A percentile compares a stretch with the other conserved stretches of the same genome.
phyloP scores from a whole-genome alignment of 805 yeast species.

The Cyberlindnera mississippiensis region DNA sequence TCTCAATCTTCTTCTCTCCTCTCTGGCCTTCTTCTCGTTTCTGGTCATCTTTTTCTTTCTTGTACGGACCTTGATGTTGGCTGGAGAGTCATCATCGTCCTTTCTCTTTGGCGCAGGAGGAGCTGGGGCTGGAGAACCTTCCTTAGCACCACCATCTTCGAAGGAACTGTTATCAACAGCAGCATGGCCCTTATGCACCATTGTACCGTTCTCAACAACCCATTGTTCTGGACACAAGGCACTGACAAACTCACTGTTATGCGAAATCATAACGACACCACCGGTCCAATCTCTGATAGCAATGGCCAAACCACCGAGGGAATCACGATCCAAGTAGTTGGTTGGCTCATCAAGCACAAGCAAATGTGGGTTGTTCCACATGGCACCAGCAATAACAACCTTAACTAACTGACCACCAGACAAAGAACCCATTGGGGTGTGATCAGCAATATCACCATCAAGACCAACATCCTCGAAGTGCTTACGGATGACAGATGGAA shows the following conservation, averaged over 20 bases:
- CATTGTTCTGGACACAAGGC: conserved; percentile 98
- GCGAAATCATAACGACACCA: conserved; percentile 98
- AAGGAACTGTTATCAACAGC: conserved; percentile 75
- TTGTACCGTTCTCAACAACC: conserved; percentile 90
- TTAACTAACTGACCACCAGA: conserved; percentile 98
- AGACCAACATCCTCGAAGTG: conserved; percentile 97
- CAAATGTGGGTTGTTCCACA: conserved; percentile 99
- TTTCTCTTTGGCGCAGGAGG: conserved; percentile 40
- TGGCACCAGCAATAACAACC: conserved; percentile 98
- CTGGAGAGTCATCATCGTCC: conserved; percentile 86
- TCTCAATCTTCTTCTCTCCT: conserved; percentile 90
- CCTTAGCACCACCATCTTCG: conserved; percentile 67
- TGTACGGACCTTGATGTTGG: conserved; percentile 86
- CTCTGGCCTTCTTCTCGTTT: conserved; percentile 89
- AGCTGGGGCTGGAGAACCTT: conserved; percentile 45
- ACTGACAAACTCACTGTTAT: conserved; percentile 94
- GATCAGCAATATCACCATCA: conserved; percentile 98
- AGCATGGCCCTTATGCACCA: conserved; percentile 78
- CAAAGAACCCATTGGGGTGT: conserved; percentile 92
- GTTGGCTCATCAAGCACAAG: conserved; percentile 97
- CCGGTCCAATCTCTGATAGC: conserved; percentile 98
- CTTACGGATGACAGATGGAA: conserved; percentile 88
- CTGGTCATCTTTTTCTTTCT: conserved; percentile 97
- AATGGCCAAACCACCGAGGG: conserved; percentile 94
- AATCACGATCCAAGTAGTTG: conserved; percentile 95